Base-by-base conservation (phyloP, 2,329 filamentous ascomycete genomes). In the Trichoderma sp. region DNA sequence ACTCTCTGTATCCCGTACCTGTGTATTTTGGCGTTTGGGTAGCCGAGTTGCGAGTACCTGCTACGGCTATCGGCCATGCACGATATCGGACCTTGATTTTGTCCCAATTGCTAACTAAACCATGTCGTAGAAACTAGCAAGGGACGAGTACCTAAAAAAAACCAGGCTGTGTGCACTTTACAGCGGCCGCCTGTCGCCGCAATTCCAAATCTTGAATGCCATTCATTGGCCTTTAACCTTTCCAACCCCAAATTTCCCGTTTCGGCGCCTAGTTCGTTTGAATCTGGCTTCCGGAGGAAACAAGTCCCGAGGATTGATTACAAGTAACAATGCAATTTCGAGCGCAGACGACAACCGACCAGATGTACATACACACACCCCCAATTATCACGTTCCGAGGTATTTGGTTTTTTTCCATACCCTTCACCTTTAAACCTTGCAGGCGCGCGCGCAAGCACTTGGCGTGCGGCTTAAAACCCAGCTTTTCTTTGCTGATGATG, bases 391-490 rank as follows among this genome's bases (percentile, higher is more conserved):
- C 11, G 47, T 58, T 58, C 32, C 50, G 64, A 67, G 50, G 64
- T 58, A 57, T 36, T 26, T 59, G 7, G 4, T 9, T 32, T 13
- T 3, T 3, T 9, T 20, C 9, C 30, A 1, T 20, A 30, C 36
- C 39, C 26, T 50, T 64, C 34, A 30, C 36, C 28, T 47, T 50
- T 65, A 32, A 58, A 67, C 64, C 64, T 58, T 67, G 64, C 17
- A 55, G 43, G n/a, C 47, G 63, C 64, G 23, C 32, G 23, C 20
- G n/a, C 50, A 67, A 50, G 43, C 43, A 53, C 55, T 63, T 36
- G 63, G 64, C 43, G 32, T 67, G 64, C 64, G 64, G 64, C 64
- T 67, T 67, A 55, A 66, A 55, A 34, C 7, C 47, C 30, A 28
- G 20, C 30, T 28, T n/a, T 43, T 43, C 39, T 43, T 43, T 13